phyloP scores from a whole-genome alignment of 2,329 filamentous ascomycete genomes.

The Claviceps paspali region DNA sequence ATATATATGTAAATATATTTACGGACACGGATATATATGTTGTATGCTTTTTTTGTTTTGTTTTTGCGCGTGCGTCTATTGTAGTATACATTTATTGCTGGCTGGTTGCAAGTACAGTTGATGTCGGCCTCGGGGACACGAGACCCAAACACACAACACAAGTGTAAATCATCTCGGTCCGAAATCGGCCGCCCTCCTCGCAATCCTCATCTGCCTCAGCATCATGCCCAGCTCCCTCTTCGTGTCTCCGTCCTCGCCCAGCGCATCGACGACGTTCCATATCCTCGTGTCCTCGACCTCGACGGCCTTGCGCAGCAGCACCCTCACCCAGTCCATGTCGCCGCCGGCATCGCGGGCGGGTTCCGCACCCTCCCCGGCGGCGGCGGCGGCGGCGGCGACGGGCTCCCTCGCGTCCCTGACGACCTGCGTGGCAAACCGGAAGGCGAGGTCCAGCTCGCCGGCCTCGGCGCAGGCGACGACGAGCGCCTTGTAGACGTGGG shows the following conservation, averaged over 20 bases:
- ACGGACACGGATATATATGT: too few relatives aligned
- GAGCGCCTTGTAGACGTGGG: conserved; percentile 12
- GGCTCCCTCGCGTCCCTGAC: neutral
- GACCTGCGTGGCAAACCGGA: conserved; percentile 15
- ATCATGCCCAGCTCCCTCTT: conserved; percentile 11
- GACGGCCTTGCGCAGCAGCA: conserved; percentile 14
- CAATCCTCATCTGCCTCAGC: conserved; percentile 12
- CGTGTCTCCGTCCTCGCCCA: conserved; percentile 10
- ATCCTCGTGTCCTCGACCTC: conserved; percentile 17
- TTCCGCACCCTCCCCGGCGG: conserved; percentile 5
- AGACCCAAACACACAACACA: too few relatives aligned
- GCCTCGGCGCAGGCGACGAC: conserved; percentile 15
- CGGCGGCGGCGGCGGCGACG: neutral
- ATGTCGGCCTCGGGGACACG: too few relatives aligned
- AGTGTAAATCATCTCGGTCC: neutral
- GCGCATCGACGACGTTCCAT: conserved; percentile 17
- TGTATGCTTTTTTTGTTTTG: too few relatives aligned
- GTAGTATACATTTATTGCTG: too few relatives aligned
- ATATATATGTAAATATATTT: too few relatives aligned
- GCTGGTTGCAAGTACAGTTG: too few relatives aligned
- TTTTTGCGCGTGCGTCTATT: too few relatives aligned
- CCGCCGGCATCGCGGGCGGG: too few relatives aligned
- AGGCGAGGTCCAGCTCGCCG: conserved; percentile 19
- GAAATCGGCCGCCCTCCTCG: conserved; percentile 7
- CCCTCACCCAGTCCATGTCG: conserved; percentile 14